These are phyloP conservation scores for Tieghemostelium lacteum DNA, from an alignment of 78 protist genomes.

Conservation along the genomic window DNA sequence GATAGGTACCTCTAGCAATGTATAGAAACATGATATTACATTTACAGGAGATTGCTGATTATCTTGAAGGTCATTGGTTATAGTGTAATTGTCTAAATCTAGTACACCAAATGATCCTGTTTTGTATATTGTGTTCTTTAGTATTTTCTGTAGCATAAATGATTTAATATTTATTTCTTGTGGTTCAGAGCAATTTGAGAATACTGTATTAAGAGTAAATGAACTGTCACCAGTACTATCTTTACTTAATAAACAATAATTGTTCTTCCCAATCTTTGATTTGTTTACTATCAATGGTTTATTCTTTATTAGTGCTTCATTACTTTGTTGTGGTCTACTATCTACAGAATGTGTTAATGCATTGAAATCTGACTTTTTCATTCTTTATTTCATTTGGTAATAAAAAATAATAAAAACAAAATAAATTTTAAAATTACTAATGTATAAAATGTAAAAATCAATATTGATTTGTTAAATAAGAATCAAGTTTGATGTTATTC, in stretches of 20 bases:
- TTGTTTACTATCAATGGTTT: too few species aligned
- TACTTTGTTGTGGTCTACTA: too few species aligned
- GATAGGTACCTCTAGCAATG: constrained; percentile 49
- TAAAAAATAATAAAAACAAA: too few species aligned
- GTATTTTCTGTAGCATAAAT: constrained; percentile 11
- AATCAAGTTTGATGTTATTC: too few species aligned
- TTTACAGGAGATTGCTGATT: not conserved
- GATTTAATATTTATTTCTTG: constrained; percentile 48
- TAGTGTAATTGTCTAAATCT: constrained; percentile 4
- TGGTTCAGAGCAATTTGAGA: constrained; percentile 13
- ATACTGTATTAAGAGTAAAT: constrained; percentile 46
- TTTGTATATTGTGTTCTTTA: constrained; percentile 55
- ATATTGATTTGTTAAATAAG: too few species aligned
- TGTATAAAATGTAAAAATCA: too few species aligned
- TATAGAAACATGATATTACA: constrained; percentile 22
- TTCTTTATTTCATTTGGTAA: too few species aligned
- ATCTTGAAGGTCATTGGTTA: not conserved
- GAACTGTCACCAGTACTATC: constrained; percentile 22
- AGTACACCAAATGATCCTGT: constrained; percentile 67
- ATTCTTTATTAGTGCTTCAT: too few species aligned
- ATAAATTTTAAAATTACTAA: too few species aligned
- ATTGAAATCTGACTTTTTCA: too few species aligned
- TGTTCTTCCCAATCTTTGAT: too few species aligned
- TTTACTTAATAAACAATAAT: constrained; percentile 52
- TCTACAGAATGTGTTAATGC: too few species aligned